Percentiles rank a stretch among this genome's conserved stretches.
Evolutionary conservation across 2,329 filamentous ascomycete species (phyloP).

Genomic region (Xylariales sp.): DNA sequence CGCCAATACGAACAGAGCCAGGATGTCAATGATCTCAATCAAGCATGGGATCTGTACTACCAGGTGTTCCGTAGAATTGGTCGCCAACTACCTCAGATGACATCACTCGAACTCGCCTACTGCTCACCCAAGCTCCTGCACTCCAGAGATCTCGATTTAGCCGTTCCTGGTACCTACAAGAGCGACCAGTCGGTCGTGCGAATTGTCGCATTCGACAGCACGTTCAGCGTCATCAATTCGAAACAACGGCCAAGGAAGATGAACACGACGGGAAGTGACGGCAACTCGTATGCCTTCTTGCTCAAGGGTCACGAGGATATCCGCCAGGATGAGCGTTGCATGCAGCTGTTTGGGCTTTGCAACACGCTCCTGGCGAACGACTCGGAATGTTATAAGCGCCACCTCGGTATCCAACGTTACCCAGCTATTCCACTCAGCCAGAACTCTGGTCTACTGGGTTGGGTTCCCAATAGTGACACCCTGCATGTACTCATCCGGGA

Average conservation of each 20-base stretch:
- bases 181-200: constrained; percentile 73
- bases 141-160: constrained; percentile 81
- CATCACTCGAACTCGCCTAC: constrained; percentile 89
- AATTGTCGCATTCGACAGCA: constrained; percentile 86
- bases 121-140: constrained; percentile 91
- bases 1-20: constrained; percentile 83
- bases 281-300: constrained; percentile 78
- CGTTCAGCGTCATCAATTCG: constrained; percentile 88
- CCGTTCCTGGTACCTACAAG: constrained; percentile 91
- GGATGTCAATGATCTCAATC: constrained; percentile 91
- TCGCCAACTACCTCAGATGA: constrained; percentile 87
- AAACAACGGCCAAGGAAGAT: constrained; percentile 94
- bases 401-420: constrained; percentile 93
- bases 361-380: constrained; percentile 94
- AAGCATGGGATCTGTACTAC: constrained; percentile 99
- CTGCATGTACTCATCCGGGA: constrained; percentile 95
- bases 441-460: constrained; percentile 90
- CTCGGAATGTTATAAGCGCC: constrained; percentile 93
- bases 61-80: constrained; percentile 96
- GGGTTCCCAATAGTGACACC: constrained; percentile 97
- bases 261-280: constrained; percentile 84
- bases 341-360: constrained; percentile 97
- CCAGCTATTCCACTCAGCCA: constrained; percentile 96
- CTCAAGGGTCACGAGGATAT: constrained; percentile 99
- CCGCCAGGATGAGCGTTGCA: constrained; percentile 96